phyloP scores from a whole-genome alignment of 805 yeast species.

The Dipodascopsis tothii region DNA sequence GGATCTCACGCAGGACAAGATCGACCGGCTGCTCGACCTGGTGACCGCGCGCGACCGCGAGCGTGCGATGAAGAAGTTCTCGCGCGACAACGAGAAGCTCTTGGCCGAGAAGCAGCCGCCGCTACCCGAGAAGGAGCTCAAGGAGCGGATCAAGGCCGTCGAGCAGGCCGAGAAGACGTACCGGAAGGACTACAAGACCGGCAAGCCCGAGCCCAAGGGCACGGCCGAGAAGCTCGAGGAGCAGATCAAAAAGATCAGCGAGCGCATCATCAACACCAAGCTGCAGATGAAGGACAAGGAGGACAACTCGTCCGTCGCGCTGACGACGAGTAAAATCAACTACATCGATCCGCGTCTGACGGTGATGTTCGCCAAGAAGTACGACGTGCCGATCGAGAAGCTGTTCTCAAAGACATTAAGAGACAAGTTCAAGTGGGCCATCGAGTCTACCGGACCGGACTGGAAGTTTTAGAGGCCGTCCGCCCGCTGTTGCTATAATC shows the following conservation, averaged over 20 bases:
- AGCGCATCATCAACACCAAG: conserved; percentile 58
- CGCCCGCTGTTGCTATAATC: too few species aligned
- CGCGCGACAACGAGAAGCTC: conserved; percentile 69
- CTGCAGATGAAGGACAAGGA: conserved; percentile 84
- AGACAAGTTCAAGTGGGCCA: conserved; percentile 93
- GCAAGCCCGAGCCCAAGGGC: conserved; percentile 44
- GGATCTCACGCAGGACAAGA: conserved; percentile 59
- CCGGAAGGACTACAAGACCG: conserved; percentile 45
- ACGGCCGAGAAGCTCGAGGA: conserved; percentile 63
- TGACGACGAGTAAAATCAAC: conserved; percentile 88
- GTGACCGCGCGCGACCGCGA: conserved; percentile 58
- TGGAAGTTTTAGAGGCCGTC: conserved; percentile 64
- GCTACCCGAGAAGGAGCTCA: conserved; percentile 46
- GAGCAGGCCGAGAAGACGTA: conserved; percentile 42
- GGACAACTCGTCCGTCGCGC: conserved; percentile 86
- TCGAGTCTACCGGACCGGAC: conserved; percentile 76
- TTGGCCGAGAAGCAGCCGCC: conserved; percentile 49
- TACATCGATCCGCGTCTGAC: conserved; percentile 91
- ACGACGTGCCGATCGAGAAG: conserved; percentile 83
- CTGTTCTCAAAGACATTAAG: conserved; percentile 83
- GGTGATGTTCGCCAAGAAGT: conserved; percentile 80
- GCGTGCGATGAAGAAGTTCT: conserved; percentile 55
- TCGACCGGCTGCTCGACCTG: conserved; percentile 48
- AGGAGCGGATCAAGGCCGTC: conserved; percentile 50
- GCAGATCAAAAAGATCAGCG: conserved; percentile 66